phyloP scores from a whole-genome alignment of 2,329 filamentous ascomycete species.

The Neonectria faginata region DNA sequence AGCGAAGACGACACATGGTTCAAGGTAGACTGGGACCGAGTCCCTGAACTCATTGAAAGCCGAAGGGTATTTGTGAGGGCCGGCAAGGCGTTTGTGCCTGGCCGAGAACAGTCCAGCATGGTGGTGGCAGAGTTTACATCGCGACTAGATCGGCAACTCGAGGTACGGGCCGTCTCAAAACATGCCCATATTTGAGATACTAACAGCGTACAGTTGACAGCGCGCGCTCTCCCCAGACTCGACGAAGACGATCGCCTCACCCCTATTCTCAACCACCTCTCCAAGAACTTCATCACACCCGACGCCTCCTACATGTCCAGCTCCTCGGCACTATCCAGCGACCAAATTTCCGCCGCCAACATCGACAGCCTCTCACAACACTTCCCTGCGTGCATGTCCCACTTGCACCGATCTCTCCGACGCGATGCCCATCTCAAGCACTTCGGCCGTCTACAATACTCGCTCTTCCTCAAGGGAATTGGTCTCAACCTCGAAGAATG shows the following conservation, averaged over 20 bases:
- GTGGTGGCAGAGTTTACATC: slow-evolving; percentile 87
- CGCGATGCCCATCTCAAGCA: slow-evolving; percentile 94
- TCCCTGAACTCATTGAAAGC: slow-evolving; percentile 88
- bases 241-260: slow-evolving; percentile 95
- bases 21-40: slow-evolving; percentile 95
- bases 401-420: slow-evolving; percentile 86
- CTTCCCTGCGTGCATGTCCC: slow-evolving; percentile 94
- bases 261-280: slow-evolving; percentile 79
- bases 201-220: slow-evolving; percentile 72
- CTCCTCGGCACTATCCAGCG: slow-evolving; percentile 73
- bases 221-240: slow-evolving; percentile 88
- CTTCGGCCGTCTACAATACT: slow-evolving; percentile 92
- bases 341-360: slow-evolving; percentile 80
- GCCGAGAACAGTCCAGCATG: slow-evolving; percentile 87
- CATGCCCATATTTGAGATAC: background rate
- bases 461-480: slow-evolving; percentile 95
- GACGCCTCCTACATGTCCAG: slow-evolving; percentile 80
- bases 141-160: slow-evolving; percentile 82
- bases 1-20: slow-evolving; percentile 88
- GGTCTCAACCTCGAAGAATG: slow-evolving; percentile 92
- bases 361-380: slow-evolving; percentile 83
- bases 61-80: slow-evolving; percentile 80
- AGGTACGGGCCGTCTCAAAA: slow-evolving; percentile 63
- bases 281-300: slow-evolving; percentile 93
- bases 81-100: slow-evolving; percentile 92